A percentile compares a stretch with the other conserved stretches of the same genome.
Conservation (phyloP, 2,329 filamentous ascomycete genomes). For the Chrysosphaeria jannelii region DNA sequence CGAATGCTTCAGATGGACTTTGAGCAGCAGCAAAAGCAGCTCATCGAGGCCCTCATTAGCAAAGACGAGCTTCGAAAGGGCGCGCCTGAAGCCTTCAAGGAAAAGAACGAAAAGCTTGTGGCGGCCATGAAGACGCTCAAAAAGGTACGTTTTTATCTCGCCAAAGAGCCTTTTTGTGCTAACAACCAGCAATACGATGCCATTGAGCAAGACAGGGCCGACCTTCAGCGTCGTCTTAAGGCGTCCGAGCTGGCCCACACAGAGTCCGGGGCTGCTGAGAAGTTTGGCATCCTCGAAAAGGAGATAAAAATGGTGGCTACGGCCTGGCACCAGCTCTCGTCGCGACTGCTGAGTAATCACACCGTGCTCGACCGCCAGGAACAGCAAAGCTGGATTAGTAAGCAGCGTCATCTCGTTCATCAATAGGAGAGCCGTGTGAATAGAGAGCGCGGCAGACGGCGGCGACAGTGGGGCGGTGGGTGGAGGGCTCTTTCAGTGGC, state of each 20-base stretch:
- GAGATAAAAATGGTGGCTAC: conserved; percentile 53
- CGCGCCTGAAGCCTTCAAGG: conserved; percentile 13
- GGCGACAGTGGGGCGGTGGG: too few species aligned
- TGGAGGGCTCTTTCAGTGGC: conserved; percentile 3
- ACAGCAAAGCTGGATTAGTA: conserved; percentile 59
- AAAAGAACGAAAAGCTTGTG: conserved; percentile 27
- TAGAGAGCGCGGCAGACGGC: too few species aligned
- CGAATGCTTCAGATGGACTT: conserved; percentile 18
- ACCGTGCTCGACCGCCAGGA: conserved; percentile 46
- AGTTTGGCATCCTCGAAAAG: conserved; percentile 38
- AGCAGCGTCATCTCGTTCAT: conserved; percentile 45
- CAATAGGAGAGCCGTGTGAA: too few species aligned
- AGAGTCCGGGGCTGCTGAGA: conserved; percentile 10
- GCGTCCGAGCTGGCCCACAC: background rate
- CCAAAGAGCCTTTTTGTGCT: background rate
- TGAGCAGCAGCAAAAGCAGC: conserved; percentile 25
- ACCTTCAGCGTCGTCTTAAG: conserved; percentile 23
- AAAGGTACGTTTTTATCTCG: conserved; percentile 17
- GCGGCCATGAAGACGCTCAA: conserved; percentile 22
- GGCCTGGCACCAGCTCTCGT: conserved; percentile 67
- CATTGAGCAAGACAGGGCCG: conserved; percentile 22
- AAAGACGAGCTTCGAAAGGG: conserved; percentile 29
- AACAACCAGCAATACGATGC: conserved; percentile 29
- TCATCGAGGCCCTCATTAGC: conserved; percentile 25
- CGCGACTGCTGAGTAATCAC: conserved; percentile 53